Conservation (phyloP, 441 rosid genomes). For the Brassica balearica region DNA sequence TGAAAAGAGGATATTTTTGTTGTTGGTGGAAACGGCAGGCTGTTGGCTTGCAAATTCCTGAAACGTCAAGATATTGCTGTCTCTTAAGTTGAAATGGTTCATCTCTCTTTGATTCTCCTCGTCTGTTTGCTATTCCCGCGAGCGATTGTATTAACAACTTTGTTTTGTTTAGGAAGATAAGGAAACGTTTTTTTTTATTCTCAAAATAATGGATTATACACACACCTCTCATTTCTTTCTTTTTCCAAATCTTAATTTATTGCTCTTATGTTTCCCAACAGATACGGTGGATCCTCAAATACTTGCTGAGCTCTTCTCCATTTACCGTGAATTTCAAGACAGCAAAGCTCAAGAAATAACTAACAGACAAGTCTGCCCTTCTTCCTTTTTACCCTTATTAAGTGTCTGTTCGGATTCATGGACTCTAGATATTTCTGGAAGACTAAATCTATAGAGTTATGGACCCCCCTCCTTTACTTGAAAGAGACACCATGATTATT, state of each 20-base stretch:
- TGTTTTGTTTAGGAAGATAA: too few species aligned
- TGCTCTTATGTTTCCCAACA: slow-evolving; percentile 27
- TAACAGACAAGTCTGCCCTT: slow-evolving; percentile 69
- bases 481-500: not conserved
- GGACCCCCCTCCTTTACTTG: too few species aligned
- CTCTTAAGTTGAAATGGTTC: not conserved
- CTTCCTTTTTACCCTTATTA: not conserved
- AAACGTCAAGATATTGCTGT: slow-evolving; percentile 9
- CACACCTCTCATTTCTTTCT: not conserved
- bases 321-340: slow-evolving; percentile 85
- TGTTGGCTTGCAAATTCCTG: not conserved
- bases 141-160: too few species aligned
- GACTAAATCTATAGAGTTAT: too few species aligned
- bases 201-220: too few species aligned
- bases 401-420: not conserved
- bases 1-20: too few species aligned
- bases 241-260: too few species aligned
- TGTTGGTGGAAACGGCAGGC: too few species aligned
- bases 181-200: too few species aligned
- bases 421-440: not conserved
- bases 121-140: too few species aligned
- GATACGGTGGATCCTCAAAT: slow-evolving; percentile 82
- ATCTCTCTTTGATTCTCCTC: not conserved
- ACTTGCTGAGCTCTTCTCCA: slow-evolving; percentile 82
- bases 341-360: slow-evolving; percentile 64